phyloP scores from a whole-genome alignment of 2,329 filamentous ascomycete species.

The Penicillium sp. region DNA sequence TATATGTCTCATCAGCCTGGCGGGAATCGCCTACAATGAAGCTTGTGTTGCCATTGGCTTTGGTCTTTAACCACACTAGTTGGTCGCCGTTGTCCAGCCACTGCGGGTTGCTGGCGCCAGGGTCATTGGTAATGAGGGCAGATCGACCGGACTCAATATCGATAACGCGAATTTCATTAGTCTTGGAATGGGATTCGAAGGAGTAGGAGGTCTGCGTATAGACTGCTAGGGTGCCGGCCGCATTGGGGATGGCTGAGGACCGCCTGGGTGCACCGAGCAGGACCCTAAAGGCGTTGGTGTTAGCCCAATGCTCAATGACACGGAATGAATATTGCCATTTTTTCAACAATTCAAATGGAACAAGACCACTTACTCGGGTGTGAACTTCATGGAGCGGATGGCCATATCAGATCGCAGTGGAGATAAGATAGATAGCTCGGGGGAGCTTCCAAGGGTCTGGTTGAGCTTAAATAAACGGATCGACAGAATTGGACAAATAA shows the following conservation, averaged over 20 bases:
- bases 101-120: slow-evolving; percentile 46
- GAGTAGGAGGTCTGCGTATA: slow-evolving; percentile 52
- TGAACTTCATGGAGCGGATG: slow-evolving; percentile 43
- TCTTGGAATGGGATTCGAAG: slow-evolving; percentile 50
- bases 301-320: not conserved
- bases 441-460: slow-evolving; percentile 6
- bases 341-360: not conserved
- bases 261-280: slow-evolving; percentile 49
- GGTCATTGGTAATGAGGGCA: slow-evolving; percentile 45
- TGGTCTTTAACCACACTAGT: slow-evolving; percentile 48
- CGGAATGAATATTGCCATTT: not conserved
- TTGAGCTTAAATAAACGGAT: not conserved
- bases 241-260: slow-evolving; percentile 46
- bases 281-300: slow-evolving; percentile 34
- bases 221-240: slow-evolving; percentile 47
- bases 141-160: slow-evolving; percentile 44
- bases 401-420: slow-evolving; percentile 35
- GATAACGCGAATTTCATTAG: slow-evolving; percentile 47
- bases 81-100: slow-evolving; percentile 47
- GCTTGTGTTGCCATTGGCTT: slow-evolving; percentile 48
- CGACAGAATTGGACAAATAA: not conserved
- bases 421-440: slow-evolving; percentile 21
- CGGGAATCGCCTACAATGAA: slow-evolving; percentile 47
- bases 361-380: slow-evolving; percentile 38
- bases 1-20: slow-evolving; percentile 43